A percentile compares a stretch with the other conserved stretches of the same genome.
Conservation (phyloP, 1,284 basidiomycete genomes). For the Inonotus obliquus region DNA sequence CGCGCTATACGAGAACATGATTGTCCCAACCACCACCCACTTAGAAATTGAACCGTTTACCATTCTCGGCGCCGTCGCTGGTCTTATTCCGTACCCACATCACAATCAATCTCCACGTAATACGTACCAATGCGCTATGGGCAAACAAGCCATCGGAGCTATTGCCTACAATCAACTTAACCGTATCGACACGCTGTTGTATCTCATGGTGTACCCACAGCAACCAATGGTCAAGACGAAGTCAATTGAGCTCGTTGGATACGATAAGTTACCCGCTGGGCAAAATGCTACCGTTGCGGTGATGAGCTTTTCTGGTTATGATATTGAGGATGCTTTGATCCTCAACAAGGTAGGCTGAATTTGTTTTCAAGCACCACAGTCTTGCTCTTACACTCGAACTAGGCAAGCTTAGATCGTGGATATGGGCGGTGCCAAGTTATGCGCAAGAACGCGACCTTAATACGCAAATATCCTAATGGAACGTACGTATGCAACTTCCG, state of each 20-base stretch:
- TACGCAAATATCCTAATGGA: slow-evolving; percentile 96
- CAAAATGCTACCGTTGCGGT: slow-evolving; percentile 99
- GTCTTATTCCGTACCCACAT: slow-evolving; percentile 98
- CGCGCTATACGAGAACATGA: slow-evolving; percentile 90
- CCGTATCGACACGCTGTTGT: slow-evolving; percentile 97
- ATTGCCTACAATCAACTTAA: slow-evolving; percentile 98
- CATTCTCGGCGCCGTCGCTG: slow-evolving; percentile 94
- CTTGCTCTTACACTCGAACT: slow-evolving; percentile 10
- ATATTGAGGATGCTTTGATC: slow-evolving; percentile 99
- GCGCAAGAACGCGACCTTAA: slow-evolving; percentile 91
- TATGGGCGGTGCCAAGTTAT: slow-evolving; percentile 98
- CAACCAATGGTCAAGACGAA: slow-evolving; percentile 99
- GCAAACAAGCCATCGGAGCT: slow-evolving; percentile 99
- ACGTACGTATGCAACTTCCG: slow-evolving; percentile 55
- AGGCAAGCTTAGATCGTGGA: slow-evolving; percentile 94
- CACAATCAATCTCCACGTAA: slow-evolving; percentile 99
- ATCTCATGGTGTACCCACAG: slow-evolving; percentile 98
- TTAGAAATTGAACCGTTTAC: slow-evolving; percentile 99
- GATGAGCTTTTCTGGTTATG: slow-evolving; percentile 99
- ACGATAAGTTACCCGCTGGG: slow-evolving; percentile 94
- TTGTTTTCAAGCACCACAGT: background rate
- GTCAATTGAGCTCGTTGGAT: slow-evolving; percentile 95
- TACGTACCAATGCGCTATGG: slow-evolving; percentile 99
- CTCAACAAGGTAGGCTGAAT: slow-evolving; percentile 73
- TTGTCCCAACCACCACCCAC: slow-evolving; percentile 83